phyloP scores from a whole-genome alignment of 2,329 filamentous ascomycete species.

The Ceratocystis huliohia region DNA sequence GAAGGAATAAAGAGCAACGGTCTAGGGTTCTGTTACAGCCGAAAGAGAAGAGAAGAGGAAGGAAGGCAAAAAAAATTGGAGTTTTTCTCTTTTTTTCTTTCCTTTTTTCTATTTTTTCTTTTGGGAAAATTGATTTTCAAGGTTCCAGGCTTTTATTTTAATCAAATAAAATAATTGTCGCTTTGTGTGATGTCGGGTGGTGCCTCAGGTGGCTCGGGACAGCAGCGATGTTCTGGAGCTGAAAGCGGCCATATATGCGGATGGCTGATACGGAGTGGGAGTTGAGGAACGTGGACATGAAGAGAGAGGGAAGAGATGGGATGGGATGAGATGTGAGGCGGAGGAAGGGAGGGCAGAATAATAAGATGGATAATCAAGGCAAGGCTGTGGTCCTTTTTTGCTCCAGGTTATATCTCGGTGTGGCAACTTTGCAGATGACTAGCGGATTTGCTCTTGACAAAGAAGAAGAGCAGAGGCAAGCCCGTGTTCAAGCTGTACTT shows the following conservation, averaged over 20 bases:
- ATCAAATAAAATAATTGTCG: not conserved
- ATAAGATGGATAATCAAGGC: not conserved
- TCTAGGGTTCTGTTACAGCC: constrained; percentile 24
- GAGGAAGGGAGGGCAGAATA: not conserved
- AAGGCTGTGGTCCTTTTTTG: not conserved
- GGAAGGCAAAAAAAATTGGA: not conserved
- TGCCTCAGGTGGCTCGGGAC: not conserved
- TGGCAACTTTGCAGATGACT: not conserved
- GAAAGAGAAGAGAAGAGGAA: constrained; percentile 1
- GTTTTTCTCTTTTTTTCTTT: too few species aligned
- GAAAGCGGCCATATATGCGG: not conserved
- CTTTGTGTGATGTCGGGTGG: not conserved
- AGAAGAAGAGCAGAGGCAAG: not conserved
- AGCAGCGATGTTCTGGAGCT: not conserved
- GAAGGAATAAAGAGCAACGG: constrained; percentile 3
- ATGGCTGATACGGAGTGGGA: not conserved
- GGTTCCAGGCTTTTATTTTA: not conserved
- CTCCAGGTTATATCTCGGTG: constrained; percentile 9
- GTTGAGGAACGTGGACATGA: not conserved
- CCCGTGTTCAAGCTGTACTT: too few species aligned
- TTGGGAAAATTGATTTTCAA: not conserved
- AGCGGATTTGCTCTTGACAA: not conserved
- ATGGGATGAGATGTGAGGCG: not conserved
- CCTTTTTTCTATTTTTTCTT: too few species aligned
- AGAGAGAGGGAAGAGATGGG: not conserved